A percentile compares a stretch with the other conserved stretches of the same genome.
These are phyloP conservation scores for Vigna trinervia DNA, from an alignment of 306 rosid species.

Conservation along the genomic window DNA sequence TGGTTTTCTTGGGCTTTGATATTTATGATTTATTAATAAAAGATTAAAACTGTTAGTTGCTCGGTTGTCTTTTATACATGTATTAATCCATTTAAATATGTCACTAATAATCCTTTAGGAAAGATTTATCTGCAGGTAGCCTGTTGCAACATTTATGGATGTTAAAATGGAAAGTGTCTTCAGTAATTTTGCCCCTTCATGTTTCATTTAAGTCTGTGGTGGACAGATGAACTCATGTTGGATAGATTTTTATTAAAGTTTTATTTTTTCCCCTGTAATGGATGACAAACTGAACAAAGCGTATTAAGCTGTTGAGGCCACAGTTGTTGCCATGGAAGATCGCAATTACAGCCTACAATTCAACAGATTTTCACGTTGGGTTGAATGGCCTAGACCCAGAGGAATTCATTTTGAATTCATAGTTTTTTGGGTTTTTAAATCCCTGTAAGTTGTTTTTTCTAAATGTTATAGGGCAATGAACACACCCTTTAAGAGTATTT, in stretches of 20 bases:
- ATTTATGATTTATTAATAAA: constrained; percentile 13
- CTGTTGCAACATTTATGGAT: constrained; percentile 58
- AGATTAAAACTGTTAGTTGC: neutral
- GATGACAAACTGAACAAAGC: constrained; percentile 47
- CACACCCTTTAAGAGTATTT: constrained; percentile 39
- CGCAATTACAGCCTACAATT: constrained; percentile 49
- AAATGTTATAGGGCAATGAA: constrained; percentile 41
- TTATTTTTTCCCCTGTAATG: constrained; percentile 45
- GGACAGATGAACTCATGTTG: constrained; percentile 55
- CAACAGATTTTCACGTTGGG: constrained; percentile 57
- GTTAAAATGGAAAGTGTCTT: constrained; percentile 50
- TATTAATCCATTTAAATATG: constrained; percentile 31
- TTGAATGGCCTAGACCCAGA: constrained; percentile 47
- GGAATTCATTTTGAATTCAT: constrained; percentile 50
- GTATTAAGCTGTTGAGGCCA: constrained; percentile 40
- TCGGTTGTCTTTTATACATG: constrained; percentile 14
- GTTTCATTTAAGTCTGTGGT: constrained; percentile 51
- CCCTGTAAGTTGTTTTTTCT: constrained; percentile 46
- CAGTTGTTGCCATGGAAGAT: constrained; percentile 53
- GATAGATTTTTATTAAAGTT: constrained; percentile 47
- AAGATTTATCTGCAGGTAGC: constrained; percentile 59
- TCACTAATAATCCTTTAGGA: constrained; percentile 36
- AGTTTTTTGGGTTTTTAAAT: constrained; percentile 47
- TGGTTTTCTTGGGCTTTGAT: constrained; percentile 26
- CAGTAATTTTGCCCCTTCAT: constrained; percentile 45